Evolutionary conservation across 257 asterid species (phyloP), one percentile per base, ranked within the genome.

Genomic region (Solanum ossicruentum): DNA sequence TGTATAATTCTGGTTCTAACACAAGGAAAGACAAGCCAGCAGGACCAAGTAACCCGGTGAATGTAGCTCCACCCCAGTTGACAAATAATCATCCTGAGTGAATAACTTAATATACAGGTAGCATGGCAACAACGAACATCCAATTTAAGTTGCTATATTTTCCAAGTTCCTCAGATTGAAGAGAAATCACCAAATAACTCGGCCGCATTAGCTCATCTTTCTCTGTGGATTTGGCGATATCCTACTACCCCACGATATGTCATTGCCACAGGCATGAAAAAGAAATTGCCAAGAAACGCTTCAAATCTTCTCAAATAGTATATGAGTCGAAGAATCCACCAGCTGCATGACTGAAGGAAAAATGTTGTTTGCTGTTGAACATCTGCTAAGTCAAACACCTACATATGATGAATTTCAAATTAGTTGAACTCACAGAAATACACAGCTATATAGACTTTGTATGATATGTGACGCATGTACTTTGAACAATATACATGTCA

Each of bases 381-480:
- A 81, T 71, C 79, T 71, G 75, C 58, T 70, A 47, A n/a, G 36
- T 89, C 85, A 86, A 63, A 89, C 92, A 86, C 84, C 94, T 92
- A 90, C 86, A 86, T 17, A 21, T 60, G 86, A 86, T 51, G 67
- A 70, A 82, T 45, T 16, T 84, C 82, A 54, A 80, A 61, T 60
- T 39, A 73, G 61, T 80, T 26, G 18, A 26, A 79, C 81, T 73
- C 4, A 60, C 58, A 73, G 58, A 47, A 3, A 16, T 47, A 13
- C 81, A 73, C 58, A 23, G 60, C 60, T 13, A 21, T 47, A 18
- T 45, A 73, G 81, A 47, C 32, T 73, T 73, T 73, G n/a, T 15
- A 12, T 47, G 21, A 45, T 43, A 45, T 72, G 16, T 12, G 54
- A 41, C 12, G 12, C n/a, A 0, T 15, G 13, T 21, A 47, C n/a